These are phyloP conservation scores for Chaetomiaceae sp. DNA, from an alignment of 2,329 filamentous ascomycete species.

Conservation along the genomic window DNA sequence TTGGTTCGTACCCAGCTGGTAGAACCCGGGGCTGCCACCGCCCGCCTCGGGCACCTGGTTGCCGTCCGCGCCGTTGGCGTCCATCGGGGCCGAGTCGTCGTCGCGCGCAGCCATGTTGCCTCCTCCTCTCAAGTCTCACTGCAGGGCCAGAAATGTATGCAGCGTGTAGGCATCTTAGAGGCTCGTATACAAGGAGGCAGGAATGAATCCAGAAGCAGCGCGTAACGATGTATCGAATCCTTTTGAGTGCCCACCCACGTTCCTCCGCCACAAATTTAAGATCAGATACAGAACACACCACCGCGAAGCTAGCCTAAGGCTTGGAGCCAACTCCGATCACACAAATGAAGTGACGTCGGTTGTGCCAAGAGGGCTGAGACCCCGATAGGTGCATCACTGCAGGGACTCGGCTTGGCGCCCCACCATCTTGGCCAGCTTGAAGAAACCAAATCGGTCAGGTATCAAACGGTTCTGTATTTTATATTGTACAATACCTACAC, in stretches of 20 bases:
- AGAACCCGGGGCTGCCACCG: slow-evolving; percentile 39
- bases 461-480: too few relatives aligned
- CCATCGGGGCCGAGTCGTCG: slow-evolving; percentile 19
- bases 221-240: too few relatives aligned
- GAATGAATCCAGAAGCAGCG: not conserved
- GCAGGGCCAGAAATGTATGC: slow-evolving; percentile 1
- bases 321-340: slow-evolving; percentile 6
- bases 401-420: too few relatives aligned
- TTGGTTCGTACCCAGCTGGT: slow-evolving; percentile 64
- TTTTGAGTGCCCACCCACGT: not conserved
- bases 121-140: slow-evolving; percentile 12
- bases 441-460: too few relatives aligned
- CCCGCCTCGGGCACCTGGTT: slow-evolving; percentile 16
- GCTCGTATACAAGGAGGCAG: not conserved
- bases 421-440: too few relatives aligned
- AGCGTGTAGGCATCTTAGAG: slow-evolving; percentile 15
- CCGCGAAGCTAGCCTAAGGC: too few relatives aligned
- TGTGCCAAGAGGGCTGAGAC: not conserved
- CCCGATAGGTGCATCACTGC: slow-evolving; percentile 10
- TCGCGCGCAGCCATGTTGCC: slow-evolving; percentile 8
- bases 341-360: slow-evolving; percentile 19
- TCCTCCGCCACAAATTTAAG: slow-evolving; percentile 3
- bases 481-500: too few relatives aligned
- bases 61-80: slow-evolving; percentile 5
- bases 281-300: too few relatives aligned